phyloP scores from a whole-genome alignment of 352 stramenopile species.

The Globisporangium barbulae region DNA sequence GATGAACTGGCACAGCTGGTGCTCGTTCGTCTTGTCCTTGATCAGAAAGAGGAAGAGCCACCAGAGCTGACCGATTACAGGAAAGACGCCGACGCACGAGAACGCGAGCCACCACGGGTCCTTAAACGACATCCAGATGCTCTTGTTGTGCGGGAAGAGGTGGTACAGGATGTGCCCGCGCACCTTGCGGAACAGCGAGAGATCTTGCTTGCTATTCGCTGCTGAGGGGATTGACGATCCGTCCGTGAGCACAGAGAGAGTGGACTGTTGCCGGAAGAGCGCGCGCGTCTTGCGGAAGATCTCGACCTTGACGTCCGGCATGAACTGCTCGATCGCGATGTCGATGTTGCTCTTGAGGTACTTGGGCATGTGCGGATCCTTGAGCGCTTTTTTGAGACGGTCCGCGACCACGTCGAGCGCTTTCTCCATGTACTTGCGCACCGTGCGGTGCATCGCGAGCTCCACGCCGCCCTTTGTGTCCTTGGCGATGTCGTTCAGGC shows the following conservation, averaged over 20 bases:
- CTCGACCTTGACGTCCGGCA: slow-evolving; percentile 87
- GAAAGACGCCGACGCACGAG: slow-evolving; percentile 77
- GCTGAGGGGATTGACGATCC: background rate
- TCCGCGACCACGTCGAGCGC: slow-evolving; percentile 76
- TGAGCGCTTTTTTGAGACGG: slow-evolving; percentile 69
- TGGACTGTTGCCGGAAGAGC: slow-evolving; percentile 44
- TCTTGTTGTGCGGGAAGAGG: slow-evolving; percentile 85
- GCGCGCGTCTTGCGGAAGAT: slow-evolving; percentile 84
- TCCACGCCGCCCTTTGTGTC: slow-evolving; percentile 85
- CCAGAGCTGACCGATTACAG: slow-evolving; percentile 85
- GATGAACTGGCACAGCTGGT: slow-evolving; percentile 92
- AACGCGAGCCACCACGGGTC: slow-evolving; percentile 82
- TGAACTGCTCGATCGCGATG: slow-evolving; percentile 81
- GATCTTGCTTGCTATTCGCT: background rate
- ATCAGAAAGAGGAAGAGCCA: slow-evolving; percentile 89
- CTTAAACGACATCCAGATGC: slow-evolving; percentile 83
- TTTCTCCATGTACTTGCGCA: slow-evolving; percentile 73
- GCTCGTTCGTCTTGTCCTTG: slow-evolving; percentile 91
- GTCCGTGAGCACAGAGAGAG: slow-evolving; percentile 7
- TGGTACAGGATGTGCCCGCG: slow-evolving; percentile 85
- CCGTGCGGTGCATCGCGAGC: slow-evolving; percentile 73
- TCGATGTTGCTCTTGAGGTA: slow-evolving; percentile 87
- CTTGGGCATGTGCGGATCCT: slow-evolving; percentile 80
- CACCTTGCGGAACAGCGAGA: slow-evolving; percentile 40
- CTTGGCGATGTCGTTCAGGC: slow-evolving; percentile 79